Evolutionary conservation across 805 yeast species (phyloP), one percentile per base, ranked within the genome.

Genomic region (Suhomyces kilbournensis): DNA sequence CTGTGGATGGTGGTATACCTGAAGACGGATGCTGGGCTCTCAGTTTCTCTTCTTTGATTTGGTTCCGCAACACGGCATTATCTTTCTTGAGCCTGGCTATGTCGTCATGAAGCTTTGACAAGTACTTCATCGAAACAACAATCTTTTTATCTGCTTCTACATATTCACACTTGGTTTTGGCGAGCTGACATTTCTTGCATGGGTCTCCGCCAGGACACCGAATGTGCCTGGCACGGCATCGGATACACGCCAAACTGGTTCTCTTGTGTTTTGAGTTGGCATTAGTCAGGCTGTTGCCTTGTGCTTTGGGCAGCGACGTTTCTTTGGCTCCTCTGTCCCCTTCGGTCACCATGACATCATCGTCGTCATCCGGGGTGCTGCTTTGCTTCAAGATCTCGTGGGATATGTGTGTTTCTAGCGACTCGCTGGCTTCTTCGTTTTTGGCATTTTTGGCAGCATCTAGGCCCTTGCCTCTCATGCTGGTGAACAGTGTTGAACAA

Each of bases 181-280:
- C 81, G 47, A 75, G 63, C 12, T 66, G 67, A 63, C 94, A 88
- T 60, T 83, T 83, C 48, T 72, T 66, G 64, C 94, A 88, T 0
- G 91, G 90, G 46, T 84, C 80, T 1, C 89, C 90, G 1, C 91
- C 91, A 12, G 90, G 90, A 62, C 94, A 88, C 56, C 86, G 80
- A 43, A 85, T 82, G 66, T 88, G 94, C 49, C 90, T 75, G 46
- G 81, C 78, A 30, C 93, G 74, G 63, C 94, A 88, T 44, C 89
- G 70, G 2, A 80, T 79, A 64, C 93, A 87, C 5, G 79, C 79
- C 44, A 73, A 58, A n/a, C 69, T 59, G 7, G 71, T 70, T 39
- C 77, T 56, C 52, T 72, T 73, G 26, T 60, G 69, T 28, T 56
- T 58, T 39, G 51, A 45, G 14, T 39, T 51, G 46, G 46, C 38